A percentile compares a stretch with the other conserved stretches of the same genome.
Conservation (phyloP, 352 stramenopile genomes). For the Plasmopara viticola region DNA sequence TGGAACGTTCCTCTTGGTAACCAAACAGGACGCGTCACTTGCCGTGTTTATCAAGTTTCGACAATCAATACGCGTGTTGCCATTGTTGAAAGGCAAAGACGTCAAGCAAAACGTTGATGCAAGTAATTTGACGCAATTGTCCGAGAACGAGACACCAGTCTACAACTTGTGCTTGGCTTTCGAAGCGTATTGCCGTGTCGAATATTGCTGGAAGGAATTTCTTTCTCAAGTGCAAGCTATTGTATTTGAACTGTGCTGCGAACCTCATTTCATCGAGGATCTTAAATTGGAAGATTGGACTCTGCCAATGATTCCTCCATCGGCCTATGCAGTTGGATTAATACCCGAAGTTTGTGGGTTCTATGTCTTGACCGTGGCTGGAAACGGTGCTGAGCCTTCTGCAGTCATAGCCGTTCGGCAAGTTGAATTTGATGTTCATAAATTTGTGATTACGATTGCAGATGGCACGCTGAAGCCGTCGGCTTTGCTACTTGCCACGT, state of each 20-base stretch:
- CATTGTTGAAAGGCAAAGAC: conserved; percentile 45
- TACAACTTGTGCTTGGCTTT: conserved; percentile 31
- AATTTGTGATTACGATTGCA: conserved; percentile 35
- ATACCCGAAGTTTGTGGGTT: conserved; percentile 40
- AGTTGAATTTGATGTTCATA: conserved; percentile 58
- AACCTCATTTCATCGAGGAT: conserved; percentile 40
- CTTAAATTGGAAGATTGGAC: conserved; percentile 41
- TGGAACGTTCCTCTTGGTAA: conserved; percentile 42
- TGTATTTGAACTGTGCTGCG: conserved; percentile 51
- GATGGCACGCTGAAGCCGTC: conserved; percentile 46
- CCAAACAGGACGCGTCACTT: conserved; percentile 35
- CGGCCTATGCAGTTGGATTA: conserved; percentile 30
- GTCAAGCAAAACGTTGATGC: conserved; percentile 30
- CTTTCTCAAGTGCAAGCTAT: conserved; percentile 53
- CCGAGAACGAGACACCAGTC: conserved; percentile 37
- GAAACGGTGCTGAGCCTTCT: conserved; percentile 1
- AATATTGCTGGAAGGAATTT: conserved; percentile 54
- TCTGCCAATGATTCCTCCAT: conserved; percentile 8
- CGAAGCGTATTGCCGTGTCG: conserved; percentile 31
- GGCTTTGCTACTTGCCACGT: conserved; percentile 36
- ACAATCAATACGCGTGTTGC: conserved; percentile 31
- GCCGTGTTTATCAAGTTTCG: conserved; percentile 56
- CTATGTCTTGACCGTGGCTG: conserved; percentile 35
- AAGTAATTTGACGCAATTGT: conserved; percentile 30
- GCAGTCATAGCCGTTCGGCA: conserved; percentile 34